phyloP scores from a whole-genome alignment of 1,284 basidiomycete species.

The Malassezia furfur region DNA sequence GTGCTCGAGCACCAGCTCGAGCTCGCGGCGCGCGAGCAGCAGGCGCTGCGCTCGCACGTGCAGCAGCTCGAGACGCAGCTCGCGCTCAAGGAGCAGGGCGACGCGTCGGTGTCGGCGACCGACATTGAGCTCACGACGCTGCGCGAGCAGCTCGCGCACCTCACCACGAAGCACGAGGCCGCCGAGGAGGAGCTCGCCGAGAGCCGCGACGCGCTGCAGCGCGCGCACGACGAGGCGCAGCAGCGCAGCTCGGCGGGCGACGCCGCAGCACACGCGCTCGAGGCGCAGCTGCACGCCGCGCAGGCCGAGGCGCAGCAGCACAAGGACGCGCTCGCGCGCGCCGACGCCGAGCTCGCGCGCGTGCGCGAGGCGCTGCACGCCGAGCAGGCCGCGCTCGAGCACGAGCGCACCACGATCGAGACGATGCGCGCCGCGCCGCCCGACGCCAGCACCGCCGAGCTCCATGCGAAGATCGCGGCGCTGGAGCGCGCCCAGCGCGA shows the following conservation, averaged over 20 bases:
- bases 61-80: slow-evolving; percentile 16
- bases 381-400: slow-evolving; percentile 76
- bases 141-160: slow-evolving; percentile 72
- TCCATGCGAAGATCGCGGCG: slow-evolving; percentile 44
- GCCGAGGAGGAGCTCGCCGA: slow-evolving; percentile 83
- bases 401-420: slow-evolving; percentile 84
- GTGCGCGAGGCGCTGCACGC: slow-evolving; percentile 77
- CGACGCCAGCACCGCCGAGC: slow-evolving; percentile 47
- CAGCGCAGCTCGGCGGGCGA: slow-evolving; percentile 40
- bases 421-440: slow-evolving; percentile 55
- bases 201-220: slow-evolving; percentile 36
- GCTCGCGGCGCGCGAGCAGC: slow-evolving; percentile 20
- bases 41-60: slow-evolving; percentile 16
- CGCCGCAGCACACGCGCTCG: slow-evolving; percentile 62
- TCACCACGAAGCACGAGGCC: slow-evolving; percentile 64
- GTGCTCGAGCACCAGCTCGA: slow-evolving; percentile 26
- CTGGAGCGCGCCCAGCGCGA: slow-evolving; percentile 38
- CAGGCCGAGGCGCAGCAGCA: slow-evolving; percentile 43
- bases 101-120: slow-evolving; percentile 56
- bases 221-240: neutral
- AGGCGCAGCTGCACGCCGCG: slow-evolving; percentile 58
- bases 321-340: slow-evolving; percentile 53
- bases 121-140: slow-evolving; percentile 89
- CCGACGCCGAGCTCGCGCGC: neutral
- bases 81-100: slow-evolving; percentile 36